Base-by-base conservation (phyloP, 257 asterid species). In the Anisodus tanguticus region DNA sequence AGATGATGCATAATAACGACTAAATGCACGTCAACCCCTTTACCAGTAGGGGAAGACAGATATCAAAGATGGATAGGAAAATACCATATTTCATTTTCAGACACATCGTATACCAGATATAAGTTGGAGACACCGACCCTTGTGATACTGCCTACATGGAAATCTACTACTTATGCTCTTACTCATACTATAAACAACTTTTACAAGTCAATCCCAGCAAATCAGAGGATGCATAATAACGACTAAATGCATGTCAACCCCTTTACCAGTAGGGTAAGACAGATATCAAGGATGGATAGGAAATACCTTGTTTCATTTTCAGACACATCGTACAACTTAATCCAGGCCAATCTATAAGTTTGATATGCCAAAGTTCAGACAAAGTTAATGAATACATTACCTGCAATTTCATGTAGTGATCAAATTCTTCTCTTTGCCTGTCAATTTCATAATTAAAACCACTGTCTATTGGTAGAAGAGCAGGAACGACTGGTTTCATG, bases 391-490 rank as follows among this genome's bases (percentile, higher is more conserved):
- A 72, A 4, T n/a, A 64, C 43, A 3, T 41, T 90, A 93, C 97
- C 97, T 93, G 97, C 86, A 87, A 90, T 89, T 88, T 89, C 41
- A 93, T 88, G 59, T 87, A 90, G 43, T 85, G 88, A 35, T 82
- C 87, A 55, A 92, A 87, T 69, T 92, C 97, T 53, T 89, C 92
- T 8, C 88, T 90, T 86, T 90, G 96, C 84, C 86, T 89, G 77
- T 91, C 92, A 2, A 91, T 82, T 86, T 93, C 97, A 88, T 85
- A 85, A 84, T 87, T 85, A 83, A 91, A 83, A 41, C 89, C 53
- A 83, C 59, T 85, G 60, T 89, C 90, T 39, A 89, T 86, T 80
- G 91, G 87, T 8, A 83, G 87, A 85, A 45, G 22, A 51, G 58
- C 51, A 31, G 63, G 60, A 77, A 81, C 37, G 66, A 37, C 7